phyloP scores from a whole-genome alignment of 2,329 filamentous ascomycete genomes.

The Cladobotryum protrusum region DNA sequence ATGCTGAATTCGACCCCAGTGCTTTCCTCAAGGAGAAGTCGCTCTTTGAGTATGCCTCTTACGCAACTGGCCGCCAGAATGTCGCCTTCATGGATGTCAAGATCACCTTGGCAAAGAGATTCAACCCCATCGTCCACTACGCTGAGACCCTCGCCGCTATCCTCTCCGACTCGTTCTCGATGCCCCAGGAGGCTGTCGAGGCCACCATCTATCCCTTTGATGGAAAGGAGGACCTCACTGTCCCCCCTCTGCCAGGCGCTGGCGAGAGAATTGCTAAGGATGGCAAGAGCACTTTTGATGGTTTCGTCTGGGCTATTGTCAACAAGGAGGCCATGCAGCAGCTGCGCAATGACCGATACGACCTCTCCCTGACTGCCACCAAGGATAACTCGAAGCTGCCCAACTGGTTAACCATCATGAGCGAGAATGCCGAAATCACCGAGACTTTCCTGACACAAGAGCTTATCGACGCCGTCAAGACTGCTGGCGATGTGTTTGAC shows the following conservation, averaged over 20 bases:
- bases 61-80: conserved; percentile 89
- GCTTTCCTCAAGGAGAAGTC: conserved; percentile 75
- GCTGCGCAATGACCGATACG: conserved; percentile 87
- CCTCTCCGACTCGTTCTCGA: conserved; percentile 69
- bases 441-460: conserved; percentile 83
- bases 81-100: conserved; percentile 84
- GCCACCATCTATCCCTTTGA: conserved; percentile 83
- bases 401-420: conserved; percentile 89
- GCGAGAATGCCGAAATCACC: conserved; percentile 91
- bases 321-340: conserved; percentile 92
- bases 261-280: conserved; percentile 49
- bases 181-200: conserved; percentile 67
- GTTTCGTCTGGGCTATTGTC: conserved; percentile 90
- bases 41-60: conserved; percentile 77
- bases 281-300: conserved; percentile 68
- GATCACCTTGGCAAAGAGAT: conserved; percentile 74
- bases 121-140: conserved; percentile 63
- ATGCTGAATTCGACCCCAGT: conserved; percentile 34
- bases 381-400: conserved; percentile 91
- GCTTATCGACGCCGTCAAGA: conserved; percentile 69
- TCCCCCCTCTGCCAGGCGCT: conserved; percentile 58
- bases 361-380: conserved; percentile 84
- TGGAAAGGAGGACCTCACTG: conserved; percentile 75
- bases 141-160: conserved; percentile 66
- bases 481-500: conserved; percentile 73